Evolutionary conservation across 768 basidiomycete species (phyloP).

Genomic region (Amyloporia xantha): DNA sequence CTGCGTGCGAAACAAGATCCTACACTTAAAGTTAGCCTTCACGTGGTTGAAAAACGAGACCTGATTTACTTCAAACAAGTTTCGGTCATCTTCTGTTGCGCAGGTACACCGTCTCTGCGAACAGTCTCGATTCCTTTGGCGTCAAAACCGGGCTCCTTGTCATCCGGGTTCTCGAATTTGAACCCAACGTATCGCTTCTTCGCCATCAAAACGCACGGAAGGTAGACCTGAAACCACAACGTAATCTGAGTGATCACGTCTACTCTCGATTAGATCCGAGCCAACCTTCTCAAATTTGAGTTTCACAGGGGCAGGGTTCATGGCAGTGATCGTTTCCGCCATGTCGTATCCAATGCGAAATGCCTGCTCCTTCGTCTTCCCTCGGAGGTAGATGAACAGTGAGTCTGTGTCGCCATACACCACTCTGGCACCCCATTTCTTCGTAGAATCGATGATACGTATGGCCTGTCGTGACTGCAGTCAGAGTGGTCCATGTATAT

Average conservation of each 20-base stretch:
- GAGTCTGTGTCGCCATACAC: constrained; percentile 99
- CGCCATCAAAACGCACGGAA: constrained; percentile 91
- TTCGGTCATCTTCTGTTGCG: constrained; percentile 91
- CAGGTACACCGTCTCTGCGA: constrained; percentile 84
- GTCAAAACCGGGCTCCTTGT: constrained; percentile 76
- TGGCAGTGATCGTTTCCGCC: constrained; percentile 74
- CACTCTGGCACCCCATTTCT: constrained; percentile 82
- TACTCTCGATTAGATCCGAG: neutral
- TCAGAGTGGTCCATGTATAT: too few relatives aligned
- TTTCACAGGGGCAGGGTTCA: constrained; percentile 89
- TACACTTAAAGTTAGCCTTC: too few relatives aligned
- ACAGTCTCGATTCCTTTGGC: constrained; percentile 99
- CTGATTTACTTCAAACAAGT: constrained; percentile 72
- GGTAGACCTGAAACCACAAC: constrained; percentile 62
- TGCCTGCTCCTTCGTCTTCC: constrained; percentile 88
- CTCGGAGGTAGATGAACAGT: constrained; percentile 85
- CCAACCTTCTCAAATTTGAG: constrained; percentile 95
- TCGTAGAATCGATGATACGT: constrained; percentile 61
- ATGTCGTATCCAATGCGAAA: constrained; percentile 93
- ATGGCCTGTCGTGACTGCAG: constrained; percentile 55
- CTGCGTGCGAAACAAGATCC: constrained; percentile 85
- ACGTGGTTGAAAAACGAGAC: too few relatives aligned
- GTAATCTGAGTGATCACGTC: neutral
- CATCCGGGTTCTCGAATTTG: constrained; percentile 84
- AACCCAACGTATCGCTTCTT: constrained; percentile 99